Base-by-base conservation (phyloP, 1,284 basidiomycete genomes). In the Stereum hirsutum region DNA sequence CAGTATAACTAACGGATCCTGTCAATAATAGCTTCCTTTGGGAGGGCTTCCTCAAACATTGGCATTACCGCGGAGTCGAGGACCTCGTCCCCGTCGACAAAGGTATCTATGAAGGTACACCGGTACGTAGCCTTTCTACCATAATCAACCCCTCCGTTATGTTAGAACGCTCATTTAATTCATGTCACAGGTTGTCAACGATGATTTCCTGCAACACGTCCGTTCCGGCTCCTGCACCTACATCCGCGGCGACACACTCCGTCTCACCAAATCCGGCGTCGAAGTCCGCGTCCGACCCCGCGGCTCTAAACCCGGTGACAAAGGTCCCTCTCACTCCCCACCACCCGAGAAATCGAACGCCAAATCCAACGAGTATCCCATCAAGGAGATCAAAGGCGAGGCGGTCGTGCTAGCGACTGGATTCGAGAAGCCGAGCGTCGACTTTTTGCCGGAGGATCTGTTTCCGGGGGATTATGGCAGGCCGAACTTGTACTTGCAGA, bases 381-480 rank as follows among this genome's bases (percentile, higher is more conserved):
- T 38, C 20, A 11, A 50, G 8, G 57, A 68, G 49, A 60, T 72
- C 44, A 55, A 65, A 1, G 78, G 72, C 0, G 78, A 81, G 52
- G 63, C 79, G 4, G 65, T 81, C 30, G 70, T 82, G 7, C 58
- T 82, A 17, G 79, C 80, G 3, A 78, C 77, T 2, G 79, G 78
- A 2, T 82, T 77, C 55, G 62, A 75, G 52, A 65, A 70, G 35
- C 78, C 78, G 0, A 58, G 60, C n/a, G 54, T 79, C 30, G 66
- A 70, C 37, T 81, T 82, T 54, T 53, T 81, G 44, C 67, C 72
- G 6, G 47, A 69, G 2, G 70, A 78, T n/a, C 56, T 82, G 35
- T 82, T 82, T 62, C 78, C 78, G 0, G 69, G 75, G 39, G 69
- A 64, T 14, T 79, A 79, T 51, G 61, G 70, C 59, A 62, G 71